phyloP scores from a whole-genome alignment of 345 rosid genomes.

The Rubroshorea leprosula region DNA sequence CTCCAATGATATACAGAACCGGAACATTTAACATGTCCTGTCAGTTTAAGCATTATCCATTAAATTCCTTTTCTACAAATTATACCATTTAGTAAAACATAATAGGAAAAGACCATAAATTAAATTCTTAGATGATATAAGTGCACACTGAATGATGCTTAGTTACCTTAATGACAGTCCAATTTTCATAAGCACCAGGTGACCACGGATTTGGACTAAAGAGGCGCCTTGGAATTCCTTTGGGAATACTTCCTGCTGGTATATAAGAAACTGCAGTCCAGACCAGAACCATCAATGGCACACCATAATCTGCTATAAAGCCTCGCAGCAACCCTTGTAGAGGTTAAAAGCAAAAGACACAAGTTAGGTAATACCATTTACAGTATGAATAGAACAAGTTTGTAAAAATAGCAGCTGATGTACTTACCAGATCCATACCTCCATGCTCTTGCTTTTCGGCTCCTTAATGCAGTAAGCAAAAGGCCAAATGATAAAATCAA shows the following conservation, averaged over 20 bases:
- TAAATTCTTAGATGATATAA: slow-evolving; percentile 3
- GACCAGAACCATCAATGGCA: slow-evolving; percentile 82
- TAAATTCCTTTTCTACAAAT: background rate
- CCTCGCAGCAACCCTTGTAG: slow-evolving; percentile 69
- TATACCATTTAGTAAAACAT: slow-evolving; percentile 7
- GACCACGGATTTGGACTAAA: slow-evolving; percentile 99
- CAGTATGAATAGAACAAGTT: slow-evolving; percentile 10
- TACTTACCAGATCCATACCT: slow-evolving; percentile 76
- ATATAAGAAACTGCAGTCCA: slow-evolving; percentile 83
- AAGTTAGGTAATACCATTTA: background rate
- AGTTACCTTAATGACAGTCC: slow-evolving; percentile 75
- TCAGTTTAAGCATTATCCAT: slow-evolving; percentile 11
- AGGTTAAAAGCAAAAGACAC: background rate
- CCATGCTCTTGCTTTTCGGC: slow-evolving; percentile 90
- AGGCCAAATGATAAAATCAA: slow-evolving; percentile 80
- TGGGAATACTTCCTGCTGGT: slow-evolving; percentile 63
- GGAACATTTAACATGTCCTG: slow-evolving; percentile 92
- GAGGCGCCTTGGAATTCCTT: slow-evolving; percentile 88
- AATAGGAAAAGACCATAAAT: background rate
- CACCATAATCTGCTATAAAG: slow-evolving; percentile 85
- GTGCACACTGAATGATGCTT: background rate
- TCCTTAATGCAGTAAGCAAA: slow-evolving; percentile 60
- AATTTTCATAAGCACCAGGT: slow-evolving; percentile 75
- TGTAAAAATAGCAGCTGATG: background rate
- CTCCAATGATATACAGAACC: slow-evolving; percentile 66